A percentile compares a stretch with the other conserved stretches of the same genome.
Conservation (phyloP, 768 basidiomycete species). For the Kwoniella botswanensis region DNA sequence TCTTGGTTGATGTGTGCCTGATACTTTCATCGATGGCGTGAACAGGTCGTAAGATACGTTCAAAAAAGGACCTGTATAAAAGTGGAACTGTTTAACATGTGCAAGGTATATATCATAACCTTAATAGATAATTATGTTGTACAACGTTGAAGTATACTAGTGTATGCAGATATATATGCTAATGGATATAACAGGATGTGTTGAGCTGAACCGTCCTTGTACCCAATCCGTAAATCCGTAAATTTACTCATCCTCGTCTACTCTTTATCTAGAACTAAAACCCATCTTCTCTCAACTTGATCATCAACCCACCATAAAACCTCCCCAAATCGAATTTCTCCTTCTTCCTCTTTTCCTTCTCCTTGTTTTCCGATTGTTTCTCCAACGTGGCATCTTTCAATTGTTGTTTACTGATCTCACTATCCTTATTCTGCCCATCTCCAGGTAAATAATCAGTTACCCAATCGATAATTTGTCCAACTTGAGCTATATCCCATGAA, state of each 20-base stretch:
- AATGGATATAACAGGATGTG: neutral
- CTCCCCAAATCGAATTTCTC: constrained; percentile 78
- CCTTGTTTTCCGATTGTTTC: constrained; percentile 29
- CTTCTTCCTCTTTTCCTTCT: constrained; percentile 39
- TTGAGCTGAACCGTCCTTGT: neutral
- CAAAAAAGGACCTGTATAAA: neutral
- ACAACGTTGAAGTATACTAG: constrained; percentile 1
- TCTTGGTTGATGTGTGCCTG: neutral
- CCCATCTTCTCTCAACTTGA: constrained; percentile 92
- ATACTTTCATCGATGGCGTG: neutral
- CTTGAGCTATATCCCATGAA: constrained; percentile 54
- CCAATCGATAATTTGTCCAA: constrained; percentile 57
- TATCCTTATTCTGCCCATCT: constrained; percentile 57
- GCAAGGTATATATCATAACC: neutral
- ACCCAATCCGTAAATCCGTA: neutral
- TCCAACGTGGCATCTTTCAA: constrained; percentile 50
- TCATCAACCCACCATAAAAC: constrained; percentile 85
- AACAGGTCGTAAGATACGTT: neutral
- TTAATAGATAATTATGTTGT: neutral
- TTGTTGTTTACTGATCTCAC: constrained; percentile 51
- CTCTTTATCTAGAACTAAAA: constrained; percentile 61
- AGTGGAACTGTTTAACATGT: neutral
- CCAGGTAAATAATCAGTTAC: constrained; percentile 64
- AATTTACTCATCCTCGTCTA: neutral
- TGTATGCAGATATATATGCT: neutral